Percentiles rank a stretch among this genome's conserved stretches.
Conservation (phyloP, 1,139 yeast genomes). For the Yamadazyma taylorii region DNA sequence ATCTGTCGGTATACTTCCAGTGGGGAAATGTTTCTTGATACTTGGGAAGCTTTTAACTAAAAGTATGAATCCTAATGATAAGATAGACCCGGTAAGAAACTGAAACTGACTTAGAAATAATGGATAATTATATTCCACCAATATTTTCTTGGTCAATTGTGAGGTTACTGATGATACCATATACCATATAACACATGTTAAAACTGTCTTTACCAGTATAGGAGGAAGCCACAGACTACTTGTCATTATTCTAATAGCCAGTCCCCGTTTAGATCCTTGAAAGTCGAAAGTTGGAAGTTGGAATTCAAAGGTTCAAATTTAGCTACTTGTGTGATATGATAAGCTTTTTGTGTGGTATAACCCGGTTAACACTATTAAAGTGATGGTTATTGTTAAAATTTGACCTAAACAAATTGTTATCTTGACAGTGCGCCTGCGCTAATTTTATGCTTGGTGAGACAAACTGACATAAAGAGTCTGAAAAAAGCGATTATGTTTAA, state of each 20-base stretch:
- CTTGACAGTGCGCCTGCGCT: no score
- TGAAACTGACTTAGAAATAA: slow-evolving; percentile 52
- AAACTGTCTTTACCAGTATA: slow-evolving; percentile 30
- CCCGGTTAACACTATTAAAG: no score
- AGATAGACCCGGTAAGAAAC: slow-evolving; percentile 38
- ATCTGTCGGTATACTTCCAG: slow-evolving; percentile 31
- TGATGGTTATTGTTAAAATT: no score
- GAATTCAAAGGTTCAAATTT: no score
- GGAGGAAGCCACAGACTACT: slow-evolving; percentile 24
- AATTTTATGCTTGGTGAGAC: no score
- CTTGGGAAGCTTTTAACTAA: slow-evolving; percentile 22
- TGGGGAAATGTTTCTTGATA: slow-evolving; percentile 25
- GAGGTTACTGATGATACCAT: slow-evolving; percentile 47
- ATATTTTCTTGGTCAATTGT: slow-evolving; percentile 45
- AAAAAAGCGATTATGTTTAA: no score
- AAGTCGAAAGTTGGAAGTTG: no score
- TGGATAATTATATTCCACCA: slow-evolving; percentile 47
- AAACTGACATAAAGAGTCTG: no score
- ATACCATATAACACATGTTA: slow-evolving; percentile 46
- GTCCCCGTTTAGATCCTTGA: no score
- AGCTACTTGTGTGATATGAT: no score
- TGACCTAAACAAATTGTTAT: no score
- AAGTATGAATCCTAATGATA: slow-evolving; percentile 27
- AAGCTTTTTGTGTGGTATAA: no score
- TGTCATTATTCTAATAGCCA: slow-evolving; percentile 2